A percentile compares a stretch with the other conserved stretches of the same genome.
Evolutionary conservation across 805 yeast genomes (phyloP).

Genomic region (Limtongia smithiae): DNA sequence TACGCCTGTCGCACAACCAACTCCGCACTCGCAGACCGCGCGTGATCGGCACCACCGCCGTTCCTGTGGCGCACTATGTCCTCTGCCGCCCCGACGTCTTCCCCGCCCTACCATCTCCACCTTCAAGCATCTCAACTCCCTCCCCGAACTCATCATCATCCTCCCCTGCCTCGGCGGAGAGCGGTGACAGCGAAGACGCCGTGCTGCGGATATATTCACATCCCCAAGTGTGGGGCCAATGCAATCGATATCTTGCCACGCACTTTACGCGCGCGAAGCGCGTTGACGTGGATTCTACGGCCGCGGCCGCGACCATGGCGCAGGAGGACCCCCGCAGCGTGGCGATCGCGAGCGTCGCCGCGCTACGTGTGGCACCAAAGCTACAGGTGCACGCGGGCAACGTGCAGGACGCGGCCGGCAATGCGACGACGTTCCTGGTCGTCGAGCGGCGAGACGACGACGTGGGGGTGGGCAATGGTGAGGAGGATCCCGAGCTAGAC

Average conservation of each 20-base stretch:
- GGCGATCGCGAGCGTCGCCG: constrained; percentile 70
- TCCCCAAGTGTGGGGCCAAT: constrained; percentile 98
- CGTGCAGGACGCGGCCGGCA: constrained; percentile 69
- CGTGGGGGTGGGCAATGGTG: constrained; percentile 6
- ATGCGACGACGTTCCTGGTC: constrained; percentile 82
- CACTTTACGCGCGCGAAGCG: constrained; percentile 42
- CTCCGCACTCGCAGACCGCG: constrained; percentile 52
- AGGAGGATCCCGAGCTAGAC: constrained; percentile 8
- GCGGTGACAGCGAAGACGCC: constrained; percentile 33
- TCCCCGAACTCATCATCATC: too few relatives aligned
- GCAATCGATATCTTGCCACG: constrained; percentile 50
- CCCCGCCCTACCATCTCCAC: background rate
- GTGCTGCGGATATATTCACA: constrained; percentile 73
- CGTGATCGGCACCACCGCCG: constrained; percentile 76
- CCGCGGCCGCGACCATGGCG: constrained; percentile 75
- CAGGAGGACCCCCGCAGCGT: constrained; percentile 46
- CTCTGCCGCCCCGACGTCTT: constrained; percentile 38
- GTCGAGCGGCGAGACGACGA: too few relatives aligned
- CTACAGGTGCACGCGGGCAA: constrained; percentile 52
- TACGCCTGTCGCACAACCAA: constrained; percentile 77
- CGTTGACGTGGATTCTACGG: constrained; percentile 74
- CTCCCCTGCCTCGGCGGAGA: too few relatives aligned
- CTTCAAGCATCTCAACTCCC: too few relatives aligned
- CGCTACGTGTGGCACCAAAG: constrained; percentile 53
- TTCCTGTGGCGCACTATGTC: constrained; percentile 75